Evolutionary conservation across 192 early-diverging fungal genomes (phyloP).

Genomic region (Backusella liffmaniae): DNA sequence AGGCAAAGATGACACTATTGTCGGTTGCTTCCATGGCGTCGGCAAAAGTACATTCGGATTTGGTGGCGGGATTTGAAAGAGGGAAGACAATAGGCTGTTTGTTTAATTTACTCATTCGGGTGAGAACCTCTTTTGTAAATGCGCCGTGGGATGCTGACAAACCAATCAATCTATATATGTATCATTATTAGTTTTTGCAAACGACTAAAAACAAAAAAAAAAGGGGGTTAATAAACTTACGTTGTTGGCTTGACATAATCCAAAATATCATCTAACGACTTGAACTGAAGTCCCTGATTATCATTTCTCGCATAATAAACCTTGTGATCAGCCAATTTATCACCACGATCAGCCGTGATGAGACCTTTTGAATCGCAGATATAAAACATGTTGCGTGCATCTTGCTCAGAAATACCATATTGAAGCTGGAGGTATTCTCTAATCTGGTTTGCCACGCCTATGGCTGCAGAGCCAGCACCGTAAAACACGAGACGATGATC

Average conservation of each 20-base stretch:
- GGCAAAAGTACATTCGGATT: slow-evolving; percentile 95
- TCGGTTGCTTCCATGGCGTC: slow-evolving; percentile 83
- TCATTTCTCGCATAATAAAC: slow-evolving; percentile 85
- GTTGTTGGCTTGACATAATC: slow-evolving; percentile 88
- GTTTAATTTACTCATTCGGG: slow-evolving; percentile 74
- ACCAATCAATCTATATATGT: slow-evolving; percentile 65
- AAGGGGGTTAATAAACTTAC: not conserved
- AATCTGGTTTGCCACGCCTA: slow-evolving; percentile 92
- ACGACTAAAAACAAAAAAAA: not conserved
- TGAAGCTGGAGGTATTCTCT: slow-evolving; percentile 77
- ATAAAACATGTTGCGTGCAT: slow-evolving; percentile 73
- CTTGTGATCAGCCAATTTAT: slow-evolving; percentile 81
- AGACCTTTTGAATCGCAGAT: slow-evolving; percentile 93
- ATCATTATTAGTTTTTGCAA: not conserved
- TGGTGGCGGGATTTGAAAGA: slow-evolving; percentile 81
- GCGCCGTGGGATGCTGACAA: slow-evolving; percentile 76
- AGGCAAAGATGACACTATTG: slow-evolving; percentile 94
- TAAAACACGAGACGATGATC: slow-evolving; percentile 91
- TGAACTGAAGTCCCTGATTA: slow-evolving; percentile 78
- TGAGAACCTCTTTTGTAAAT: slow-evolving; percentile 71
- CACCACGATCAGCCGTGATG: slow-evolving; percentile 86
- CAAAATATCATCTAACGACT: slow-evolving; percentile 69
- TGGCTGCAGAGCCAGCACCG: slow-evolving; percentile 92
- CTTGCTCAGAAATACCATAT: slow-evolving; percentile 69
- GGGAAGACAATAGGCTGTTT: slow-evolving; percentile 88